Evolutionary conservation across 2,329 filamentous ascomycete species (phyloP).

Genomic region (Erysiphe pulchra): DNA sequence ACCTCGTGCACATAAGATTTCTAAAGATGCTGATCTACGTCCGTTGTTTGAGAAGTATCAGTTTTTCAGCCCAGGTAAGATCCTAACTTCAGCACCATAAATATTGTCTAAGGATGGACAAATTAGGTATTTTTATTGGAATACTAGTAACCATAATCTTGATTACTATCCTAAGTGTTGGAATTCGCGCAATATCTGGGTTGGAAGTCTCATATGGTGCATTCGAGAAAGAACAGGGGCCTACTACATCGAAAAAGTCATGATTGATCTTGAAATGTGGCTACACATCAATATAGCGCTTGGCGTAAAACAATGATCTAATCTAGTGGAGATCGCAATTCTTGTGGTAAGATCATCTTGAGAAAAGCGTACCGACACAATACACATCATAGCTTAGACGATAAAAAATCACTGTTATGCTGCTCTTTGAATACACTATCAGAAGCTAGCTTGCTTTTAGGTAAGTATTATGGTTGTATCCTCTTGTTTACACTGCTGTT

Average conservation of each 20-base stretch:
- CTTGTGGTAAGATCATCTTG: no score
- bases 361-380: no score
- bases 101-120: not conserved
- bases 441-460: no score
- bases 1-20: constrained; percentile 7
- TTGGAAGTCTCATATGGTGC: constrained; percentile 80
- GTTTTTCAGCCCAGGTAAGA: constrained; percentile 67
- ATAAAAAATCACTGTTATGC: no score
- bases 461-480: no score
- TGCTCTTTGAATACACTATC: no score
- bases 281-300: no score
- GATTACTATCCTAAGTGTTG: constrained; percentile 53
- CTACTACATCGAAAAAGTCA: not conserved
- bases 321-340: no score
- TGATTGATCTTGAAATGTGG: no score
- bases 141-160: constrained; percentile 45
- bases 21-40: constrained; percentile 14
- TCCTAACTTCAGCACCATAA: not conserved
- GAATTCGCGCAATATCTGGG: constrained; percentile 48
- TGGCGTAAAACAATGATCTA: no score
- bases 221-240: constrained; percentile 58
- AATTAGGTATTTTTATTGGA: constrained; percentile 65
- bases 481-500: no score
- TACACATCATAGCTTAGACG: no score
- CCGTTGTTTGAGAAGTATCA: constrained; percentile 79